These are phyloP conservation scores for Coniophora puteana DNA, from an alignment of 1,284 basidiomycete genomes.

Conservation along the genomic window DNA sequence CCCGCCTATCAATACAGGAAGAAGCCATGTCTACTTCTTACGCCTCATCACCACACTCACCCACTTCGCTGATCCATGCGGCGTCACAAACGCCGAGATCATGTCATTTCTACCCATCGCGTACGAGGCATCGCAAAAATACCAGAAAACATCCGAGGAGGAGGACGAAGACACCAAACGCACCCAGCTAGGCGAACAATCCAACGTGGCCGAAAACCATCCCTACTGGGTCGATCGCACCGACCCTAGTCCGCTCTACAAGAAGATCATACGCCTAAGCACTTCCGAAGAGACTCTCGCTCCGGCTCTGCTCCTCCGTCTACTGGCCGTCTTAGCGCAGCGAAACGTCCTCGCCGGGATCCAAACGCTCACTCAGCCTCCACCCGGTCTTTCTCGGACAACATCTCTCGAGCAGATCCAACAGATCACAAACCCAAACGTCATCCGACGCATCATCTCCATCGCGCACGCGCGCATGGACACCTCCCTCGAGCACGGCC, in stretches of 20 bases:
- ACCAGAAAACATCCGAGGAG: constrained; percentile 1
- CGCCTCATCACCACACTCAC: neutral
- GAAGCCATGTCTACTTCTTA: neutral
- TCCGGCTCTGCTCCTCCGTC: constrained; percentile 13
- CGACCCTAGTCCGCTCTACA: constrained; percentile 9
- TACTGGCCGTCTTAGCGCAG: constrained; percentile 17
- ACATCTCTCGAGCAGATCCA: constrained; percentile 16
- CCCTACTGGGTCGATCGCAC: too few species aligned
- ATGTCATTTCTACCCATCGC: neutral
- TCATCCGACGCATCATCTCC: constrained; percentile 15
- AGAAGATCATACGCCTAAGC: too few species aligned
- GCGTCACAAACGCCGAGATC: neutral
- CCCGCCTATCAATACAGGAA: too few species aligned
- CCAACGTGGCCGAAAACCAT: too few species aligned
- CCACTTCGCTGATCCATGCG: neutral
- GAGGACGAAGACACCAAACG: constrained; percentile 1
- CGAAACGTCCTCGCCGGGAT: constrained; percentile 11
- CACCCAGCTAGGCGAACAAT: too few species aligned
- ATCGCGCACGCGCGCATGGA: constrained; percentile 17
- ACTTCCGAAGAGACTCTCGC: constrained; percentile 17
- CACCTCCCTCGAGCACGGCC: constrained; percentile 15
- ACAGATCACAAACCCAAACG: constrained; percentile 15
- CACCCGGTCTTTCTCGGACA: constrained; percentile 10
- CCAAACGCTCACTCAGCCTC: constrained; percentile 12
- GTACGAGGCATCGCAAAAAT: constrained; percentile 10